Conservation (phyloP, 1,284 basidiomycete genomes). For the Trichosporon faecale region DNA sequence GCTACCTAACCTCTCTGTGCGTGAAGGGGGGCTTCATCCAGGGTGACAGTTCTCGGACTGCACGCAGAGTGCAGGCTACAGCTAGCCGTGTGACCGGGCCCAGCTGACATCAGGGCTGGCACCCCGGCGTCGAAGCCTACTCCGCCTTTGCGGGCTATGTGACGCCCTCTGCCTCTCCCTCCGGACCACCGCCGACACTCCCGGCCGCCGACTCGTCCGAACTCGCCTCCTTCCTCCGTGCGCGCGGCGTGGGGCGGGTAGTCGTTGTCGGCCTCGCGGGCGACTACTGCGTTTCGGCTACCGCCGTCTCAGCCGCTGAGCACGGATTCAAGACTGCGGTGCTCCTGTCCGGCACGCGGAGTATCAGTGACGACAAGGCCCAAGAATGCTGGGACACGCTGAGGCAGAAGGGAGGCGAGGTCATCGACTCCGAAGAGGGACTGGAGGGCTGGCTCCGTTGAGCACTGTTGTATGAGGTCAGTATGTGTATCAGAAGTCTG, state of each 20-base stretch:
- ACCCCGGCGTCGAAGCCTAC: conserved; percentile 58
- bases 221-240: conserved; percentile 49
- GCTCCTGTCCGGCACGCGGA: conserved; percentile 29
- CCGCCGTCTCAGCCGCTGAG: conserved; percentile 32
- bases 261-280: conserved; percentile 62
- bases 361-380: conserved; percentile 24
- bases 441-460: conserved; percentile 20
- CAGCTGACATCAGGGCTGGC: conserved; percentile 45
- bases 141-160: conserved; percentile 55
- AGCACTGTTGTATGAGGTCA: background rate
- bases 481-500: background rate
- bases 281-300: conserved; percentile 57
- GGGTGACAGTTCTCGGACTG: too few species aligned
- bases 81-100: too few species aligned
- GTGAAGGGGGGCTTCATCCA: too few species aligned
- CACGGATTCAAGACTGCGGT: conserved; percentile 32
- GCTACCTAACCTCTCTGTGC: too few species aligned
- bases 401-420: conserved; percentile 13
- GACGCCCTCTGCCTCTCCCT: conserved; percentile 24
- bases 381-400: conserved; percentile 18
- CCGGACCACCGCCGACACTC: conserved; percentile 26
- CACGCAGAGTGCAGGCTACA: too few species aligned
- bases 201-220: conserved; percentile 34
- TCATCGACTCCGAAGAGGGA: conserved; percentile 2
- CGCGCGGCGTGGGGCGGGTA: conserved; percentile 53